These are phyloP conservation scores for Silene vulgaris DNA, from an alignment of 179 eudicot species.

Conservation along the genomic window DNA sequence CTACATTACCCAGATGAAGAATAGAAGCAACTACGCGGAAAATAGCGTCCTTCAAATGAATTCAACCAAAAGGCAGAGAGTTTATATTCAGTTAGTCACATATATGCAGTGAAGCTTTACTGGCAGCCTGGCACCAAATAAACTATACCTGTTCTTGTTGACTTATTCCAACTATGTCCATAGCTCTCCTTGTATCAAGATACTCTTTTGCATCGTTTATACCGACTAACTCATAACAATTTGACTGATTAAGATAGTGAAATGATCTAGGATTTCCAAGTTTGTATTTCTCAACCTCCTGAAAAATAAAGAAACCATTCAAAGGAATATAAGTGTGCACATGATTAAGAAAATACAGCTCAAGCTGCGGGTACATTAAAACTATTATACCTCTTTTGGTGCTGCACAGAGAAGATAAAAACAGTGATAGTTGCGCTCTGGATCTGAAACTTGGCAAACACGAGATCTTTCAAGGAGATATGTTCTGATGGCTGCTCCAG, in stretches of 20 bases:
- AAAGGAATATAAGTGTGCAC: constrained; percentile 14
- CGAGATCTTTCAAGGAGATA: constrained; percentile 98
- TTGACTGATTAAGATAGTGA: constrained; percentile 88
- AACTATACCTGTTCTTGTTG: constrained; percentile 69
- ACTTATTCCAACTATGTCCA: constrained; percentile 92
- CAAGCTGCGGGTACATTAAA: constrained; percentile 17
- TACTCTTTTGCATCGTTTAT: constrained; percentile 79
- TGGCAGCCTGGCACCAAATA: constrained; percentile 2
- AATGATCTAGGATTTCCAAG: constrained; percentile 67
- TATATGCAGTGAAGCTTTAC: constrained; percentile 19
- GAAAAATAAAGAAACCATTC: constrained; percentile 21
- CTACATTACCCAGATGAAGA: constrained; percentile 88
- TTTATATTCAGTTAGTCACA: constrained; percentile 23
- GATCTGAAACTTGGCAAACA: constrained; percentile 94
- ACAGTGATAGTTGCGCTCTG: constrained; percentile 94
- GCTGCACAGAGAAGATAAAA: constrained; percentile 98
- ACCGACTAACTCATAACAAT: constrained; percentile 74
- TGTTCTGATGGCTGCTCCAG: constrained; percentile 97
- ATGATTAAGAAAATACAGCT: constrained; percentile 12
- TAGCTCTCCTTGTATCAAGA: constrained; percentile 91
- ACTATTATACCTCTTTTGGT: constrained; percentile 63
- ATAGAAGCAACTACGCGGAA: constrained; percentile 90
- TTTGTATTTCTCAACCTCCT: constrained; percentile 79
- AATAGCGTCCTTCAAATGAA: constrained; percentile 66
- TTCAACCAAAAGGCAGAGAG: constrained; percentile 19